Conservation (phyloP, 768 basidiomycete genomes). For the Podaxis sp. region DNA sequence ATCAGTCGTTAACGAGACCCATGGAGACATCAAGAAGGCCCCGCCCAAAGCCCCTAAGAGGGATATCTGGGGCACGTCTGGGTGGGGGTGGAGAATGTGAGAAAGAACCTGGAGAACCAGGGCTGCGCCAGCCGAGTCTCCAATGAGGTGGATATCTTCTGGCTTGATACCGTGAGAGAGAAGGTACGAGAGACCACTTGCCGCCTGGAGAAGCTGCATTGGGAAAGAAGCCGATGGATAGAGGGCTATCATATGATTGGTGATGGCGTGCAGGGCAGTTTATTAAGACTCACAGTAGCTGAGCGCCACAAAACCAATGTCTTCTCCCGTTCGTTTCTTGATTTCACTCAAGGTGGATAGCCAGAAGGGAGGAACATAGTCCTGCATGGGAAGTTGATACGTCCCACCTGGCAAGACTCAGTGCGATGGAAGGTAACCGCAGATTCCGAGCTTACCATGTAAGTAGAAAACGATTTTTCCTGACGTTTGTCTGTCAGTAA, state of each 20-base stretch:
- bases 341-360: conserved; percentile 27
- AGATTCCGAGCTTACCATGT: conserved; percentile 25
- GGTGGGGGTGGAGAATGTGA: conserved; percentile 36
- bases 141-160: conserved; percentile 32
- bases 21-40: conserved; percentile 39
- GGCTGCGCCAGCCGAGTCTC: conserved; percentile 42
- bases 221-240: conserved; percentile 36
- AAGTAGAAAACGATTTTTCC: conserved; percentile 33
- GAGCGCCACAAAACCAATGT: conserved; percentile 30
- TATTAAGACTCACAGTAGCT: conserved; percentile 28
- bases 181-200: conserved; percentile 32
- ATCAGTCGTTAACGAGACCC: conserved; percentile 29
- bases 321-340: conserved; percentile 19
- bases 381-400: conserved; percentile 25
- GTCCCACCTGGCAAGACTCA: conserved; percentile 29
- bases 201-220: conserved; percentile 31
- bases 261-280: not conserved
- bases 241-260: conserved; percentile 24
- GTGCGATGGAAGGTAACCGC: not conserved
- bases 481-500: conserved; percentile 26
- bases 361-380: conserved; percentile 27
- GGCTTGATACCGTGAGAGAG: conserved; percentile 29
- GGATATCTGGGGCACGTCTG: conserved; percentile 24
- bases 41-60: conserved; percentile 28
- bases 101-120: conserved; percentile 36